phyloP scores from a whole-genome alignment of 1,284 basidiomycete genomes.

The Rhodotorula sp. region DNA sequence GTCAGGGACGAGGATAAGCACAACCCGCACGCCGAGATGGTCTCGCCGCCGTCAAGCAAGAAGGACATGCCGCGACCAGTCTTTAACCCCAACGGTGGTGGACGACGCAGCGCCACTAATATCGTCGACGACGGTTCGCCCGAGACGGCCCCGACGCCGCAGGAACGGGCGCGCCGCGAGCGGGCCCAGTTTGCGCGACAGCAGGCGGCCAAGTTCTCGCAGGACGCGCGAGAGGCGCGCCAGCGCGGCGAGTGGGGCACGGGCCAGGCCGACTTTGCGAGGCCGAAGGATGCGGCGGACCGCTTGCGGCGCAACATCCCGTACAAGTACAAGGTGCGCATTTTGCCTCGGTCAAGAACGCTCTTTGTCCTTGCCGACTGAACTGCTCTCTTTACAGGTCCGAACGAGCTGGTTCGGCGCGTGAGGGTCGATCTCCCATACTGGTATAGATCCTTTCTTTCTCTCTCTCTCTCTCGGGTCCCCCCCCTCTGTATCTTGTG shows the following conservation, averaged over 20 bases:
- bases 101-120: background rate
- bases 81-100: constrained; percentile 5
- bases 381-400: background rate
- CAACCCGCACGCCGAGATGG: constrained; percentile 45
- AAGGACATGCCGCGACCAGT: constrained; percentile 45
- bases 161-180: constrained; percentile 30
- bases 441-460: background rate
- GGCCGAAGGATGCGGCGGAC: constrained; percentile 44
- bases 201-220: constrained; percentile 40
- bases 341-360: background rate
- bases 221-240: constrained; percentile 34
- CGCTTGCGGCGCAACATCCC: constrained; percentile 41
- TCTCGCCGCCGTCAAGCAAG: constrained; percentile 60
- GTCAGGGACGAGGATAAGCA: constrained; percentile 13
- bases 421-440: background rate
- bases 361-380: background rate
- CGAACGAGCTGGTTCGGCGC: constrained; percentile 33
- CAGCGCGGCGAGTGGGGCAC: constrained; percentile 32
- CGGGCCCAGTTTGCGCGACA: constrained; percentile 29
- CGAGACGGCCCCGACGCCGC: constrained; percentile 5
- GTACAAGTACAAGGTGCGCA: constrained; percentile 41
- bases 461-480: background rate
- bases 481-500: background rate
- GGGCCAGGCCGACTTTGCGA: constrained; percentile 32
- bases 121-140: constrained; percentile 7